Percentiles rank a stretch among this genome's conserved stretches.
Conservation (phyloP, 768 basidiomycete species). For the Suillus luteus region DNA sequence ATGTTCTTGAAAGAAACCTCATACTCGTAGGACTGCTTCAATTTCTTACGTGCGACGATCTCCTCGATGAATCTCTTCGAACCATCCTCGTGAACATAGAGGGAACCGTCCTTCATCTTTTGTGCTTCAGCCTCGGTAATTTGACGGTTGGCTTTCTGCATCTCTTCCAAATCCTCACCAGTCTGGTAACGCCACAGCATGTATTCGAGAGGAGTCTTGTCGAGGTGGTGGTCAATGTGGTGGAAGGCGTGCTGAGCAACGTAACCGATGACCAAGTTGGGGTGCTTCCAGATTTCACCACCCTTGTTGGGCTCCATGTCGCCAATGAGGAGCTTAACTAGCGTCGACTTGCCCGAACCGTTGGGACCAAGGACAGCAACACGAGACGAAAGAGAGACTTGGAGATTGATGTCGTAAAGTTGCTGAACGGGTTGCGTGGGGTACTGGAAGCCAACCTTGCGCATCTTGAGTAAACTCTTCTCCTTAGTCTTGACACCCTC, state of each 20-base stretch:
- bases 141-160: constrained; percentile 87
- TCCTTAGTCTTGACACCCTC: constrained; percentile 99
- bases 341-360: constrained; percentile 97
- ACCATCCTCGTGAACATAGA: constrained; percentile 79
- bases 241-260: constrained; percentile 99
- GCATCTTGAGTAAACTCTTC: constrained; percentile 96
- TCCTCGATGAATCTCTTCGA: constrained; percentile 96
- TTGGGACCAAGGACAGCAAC: constrained; percentile 98
- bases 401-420: constrained; percentile 91
- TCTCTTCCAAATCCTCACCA: constrained; percentile 96
- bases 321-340: constrained; percentile 95
- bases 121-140: constrained; percentile 84
- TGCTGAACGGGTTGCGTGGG: constrained; percentile 84
- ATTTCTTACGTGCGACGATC: constrained; percentile 89
- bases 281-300: constrained; percentile 99
- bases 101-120: constrained; percentile 96
- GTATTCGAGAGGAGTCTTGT: constrained; percentile 98
- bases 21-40: constrained; percentile 99
- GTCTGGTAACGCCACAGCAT: constrained; percentile 99
- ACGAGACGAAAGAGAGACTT: constrained; percentile 97
- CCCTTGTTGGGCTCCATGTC: constrained; percentile 96
- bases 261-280: constrained; percentile 99
- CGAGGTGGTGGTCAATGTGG: constrained; percentile 97
- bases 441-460: constrained; percentile 97
- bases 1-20: constrained; percentile 95